Conservation (phyloP, 495 filamentous ascomycete species). For the Podospora didyma region DNA sequence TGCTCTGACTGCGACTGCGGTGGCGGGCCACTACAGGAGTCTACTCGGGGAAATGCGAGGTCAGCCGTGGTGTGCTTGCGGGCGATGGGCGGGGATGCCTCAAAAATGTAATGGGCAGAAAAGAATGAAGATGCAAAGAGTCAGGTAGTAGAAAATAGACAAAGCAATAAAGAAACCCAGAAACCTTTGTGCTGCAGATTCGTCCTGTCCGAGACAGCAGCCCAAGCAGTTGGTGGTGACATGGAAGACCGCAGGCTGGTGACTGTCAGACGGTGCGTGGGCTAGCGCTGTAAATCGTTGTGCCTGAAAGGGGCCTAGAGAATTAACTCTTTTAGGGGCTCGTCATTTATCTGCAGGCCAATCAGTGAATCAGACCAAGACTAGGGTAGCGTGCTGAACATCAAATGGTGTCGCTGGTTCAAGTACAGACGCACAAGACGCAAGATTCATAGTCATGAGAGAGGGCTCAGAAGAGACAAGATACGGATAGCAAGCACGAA, state of each 20-base stretch:
- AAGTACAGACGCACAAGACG: not conserved
- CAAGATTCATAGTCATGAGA: not conserved
- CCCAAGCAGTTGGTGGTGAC: conserved; percentile 14
- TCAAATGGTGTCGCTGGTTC: not conserved
- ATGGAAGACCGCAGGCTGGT: conserved; percentile 12
- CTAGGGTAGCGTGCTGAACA: conserved; percentile 8
- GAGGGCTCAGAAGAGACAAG: not conserved
- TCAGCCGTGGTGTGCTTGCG: conserved; percentile 24
- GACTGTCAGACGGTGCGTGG: conserved; percentile 4
- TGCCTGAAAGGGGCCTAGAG: not conserved
- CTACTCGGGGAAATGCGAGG: conserved; percentile 12
- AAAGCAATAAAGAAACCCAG: conserved; percentile 5
- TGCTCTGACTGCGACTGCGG: conserved; percentile 37
- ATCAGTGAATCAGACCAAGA: conserved; percentile 7
- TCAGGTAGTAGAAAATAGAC: not conserved
- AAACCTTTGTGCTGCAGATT: conserved; percentile 18
- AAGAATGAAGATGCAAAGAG: not conserved
- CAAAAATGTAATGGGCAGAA: not conserved
- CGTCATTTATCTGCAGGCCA: conserved; percentile 9
- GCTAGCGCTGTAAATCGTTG: not conserved
- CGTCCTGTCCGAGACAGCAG: conserved; percentile 9
- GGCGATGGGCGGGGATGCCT: not conserved
- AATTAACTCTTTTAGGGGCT: no score
- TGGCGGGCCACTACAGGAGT: conserved; percentile 20
- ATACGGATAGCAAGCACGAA: not conserved